Evolutionary conservation across 306 rosid genomes (phyloP).

Genomic region (Biancaea sappan): DNA sequence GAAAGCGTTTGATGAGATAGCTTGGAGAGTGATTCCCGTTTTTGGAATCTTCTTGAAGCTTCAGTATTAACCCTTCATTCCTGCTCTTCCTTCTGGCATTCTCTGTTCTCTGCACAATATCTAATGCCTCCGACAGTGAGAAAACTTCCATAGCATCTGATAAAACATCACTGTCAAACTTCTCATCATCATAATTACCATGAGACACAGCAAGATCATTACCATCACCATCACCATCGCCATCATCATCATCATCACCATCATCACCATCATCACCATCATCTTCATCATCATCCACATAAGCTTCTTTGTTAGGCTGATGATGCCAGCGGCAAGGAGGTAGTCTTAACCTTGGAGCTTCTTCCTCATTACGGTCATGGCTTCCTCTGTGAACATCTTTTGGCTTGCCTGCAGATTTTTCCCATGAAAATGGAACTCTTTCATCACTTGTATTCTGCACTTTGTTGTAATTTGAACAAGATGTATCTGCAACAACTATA

Average conservation of each 20-base stretch:
- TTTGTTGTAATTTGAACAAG: conserved; percentile 27
- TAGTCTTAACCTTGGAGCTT: conserved; percentile 57
- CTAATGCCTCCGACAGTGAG: conserved; percentile 84
- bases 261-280: conserved; percentile 26
- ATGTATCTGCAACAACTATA: conserved; percentile 25
- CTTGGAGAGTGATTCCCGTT: conserved; percentile 58
- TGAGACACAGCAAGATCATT: conserved; percentile 3
- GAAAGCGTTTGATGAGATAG: conserved; percentile 79
- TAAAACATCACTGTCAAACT: conserved; percentile 3
- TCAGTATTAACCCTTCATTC: conserved; percentile 42
- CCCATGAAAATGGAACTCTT: conserved; percentile 89
- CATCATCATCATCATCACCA: background rate
- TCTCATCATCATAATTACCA: conserved; percentile 25
- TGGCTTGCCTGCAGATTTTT: conserved; percentile 73
- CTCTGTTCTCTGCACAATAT: conserved; percentile 66
- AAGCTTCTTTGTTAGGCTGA: conserved; percentile 20
- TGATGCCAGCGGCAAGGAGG: conserved; percentile 63
- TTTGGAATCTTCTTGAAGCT: conserved; percentile 53
- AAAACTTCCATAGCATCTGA: conserved; percentile 66
- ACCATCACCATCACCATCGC: conserved; percentile 24
- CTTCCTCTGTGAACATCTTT: conserved; percentile 36
- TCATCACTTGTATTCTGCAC: conserved; percentile 44
- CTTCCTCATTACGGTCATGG: conserved; percentile 7
- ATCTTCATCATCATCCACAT: background rate
- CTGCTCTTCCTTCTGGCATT: conserved; percentile 24